Evolutionary conservation across 2,329 filamentous ascomycete species (phyloP), one percentile per base, ranked within the genome.

Genomic region (Colletotrichum destructivum): DNA sequence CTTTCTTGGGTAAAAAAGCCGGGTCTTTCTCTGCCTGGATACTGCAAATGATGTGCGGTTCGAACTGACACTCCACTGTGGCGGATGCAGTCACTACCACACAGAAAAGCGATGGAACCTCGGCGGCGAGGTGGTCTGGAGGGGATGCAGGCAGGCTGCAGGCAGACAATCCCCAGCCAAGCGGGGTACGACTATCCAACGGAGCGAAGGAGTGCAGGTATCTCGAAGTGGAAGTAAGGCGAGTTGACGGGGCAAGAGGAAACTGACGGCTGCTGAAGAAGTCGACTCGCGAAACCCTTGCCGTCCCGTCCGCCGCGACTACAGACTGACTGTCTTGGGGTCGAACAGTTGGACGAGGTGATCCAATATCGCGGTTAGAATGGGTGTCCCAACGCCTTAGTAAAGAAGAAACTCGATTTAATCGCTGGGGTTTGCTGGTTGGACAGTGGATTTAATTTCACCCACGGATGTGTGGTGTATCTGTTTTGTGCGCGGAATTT

Each of bases 241-340:
- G 18, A 35, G 46, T 21, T 26, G 42, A 31, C 31, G 18, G 40
- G n/a, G 40, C 47, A 40, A 13, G 12, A 31, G 46, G 38, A 54
- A 40, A 61, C 40, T 31, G 55, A 49, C 31, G 47, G 62, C 42
- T 7, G 63, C 63, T 70, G 55, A 67, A 66, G 63, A 70, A 66
- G 55, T 21, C 18, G n/a, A 35, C 16, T 38, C 38, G 15, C 35
- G 46, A 49, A 38, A 35, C 16, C 46, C 46, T 23, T 51, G 46
- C n/a, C 8, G 31, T 38, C 47, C 9, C 46, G 21, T 62, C 46
- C 46, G 31, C 60, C 12, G 23, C 13, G 21, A 11, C 46, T 35
- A 52, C 4, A 12, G n/a, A 40, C 54, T 21, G 21, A 40, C 54
- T 21, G 21, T 18, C 18, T 56, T 21, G 54, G 54, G 9, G 11